These are phyloP conservation scores for Curvularia eragrostidis DNA, from an alignment of 2,329 filamentous ascomycete genomes.

Conservation along the genomic window DNA sequence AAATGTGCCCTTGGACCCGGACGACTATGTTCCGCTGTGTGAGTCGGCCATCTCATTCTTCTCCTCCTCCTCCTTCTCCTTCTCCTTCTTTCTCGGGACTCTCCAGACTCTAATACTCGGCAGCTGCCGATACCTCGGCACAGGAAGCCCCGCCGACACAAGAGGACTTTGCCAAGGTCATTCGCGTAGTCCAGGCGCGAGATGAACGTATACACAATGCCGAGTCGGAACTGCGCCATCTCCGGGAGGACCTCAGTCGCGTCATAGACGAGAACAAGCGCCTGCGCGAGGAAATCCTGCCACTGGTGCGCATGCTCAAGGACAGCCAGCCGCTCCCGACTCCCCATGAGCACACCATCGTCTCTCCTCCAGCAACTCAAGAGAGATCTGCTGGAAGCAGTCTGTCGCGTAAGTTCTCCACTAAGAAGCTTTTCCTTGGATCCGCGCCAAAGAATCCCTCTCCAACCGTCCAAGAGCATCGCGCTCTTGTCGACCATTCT, in stretches of 20 bases:
- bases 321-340: slow-evolving; percentile 79
- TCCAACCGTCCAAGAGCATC: slow-evolving; percentile 57
- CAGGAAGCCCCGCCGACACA: slow-evolving; percentile 87
- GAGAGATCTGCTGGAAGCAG: slow-evolving; percentile 52
- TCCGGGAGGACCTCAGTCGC: slow-evolving; percentile 62
- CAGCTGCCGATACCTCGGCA: slow-evolving; percentile 87
- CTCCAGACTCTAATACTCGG: slow-evolving; percentile 13
- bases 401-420: slow-evolving; percentile 61
- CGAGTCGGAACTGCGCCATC: slow-evolving; percentile 80
- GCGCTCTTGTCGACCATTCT: slow-evolving; percentile 51
- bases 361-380: slow-evolving; percentile 45
- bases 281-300: slow-evolving; percentile 88
- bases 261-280: slow-evolving; percentile 82
- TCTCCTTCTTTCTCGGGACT: neutral
- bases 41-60: slow-evolving; percentile 51
- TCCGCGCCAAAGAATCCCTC: slow-evolving; percentile 59
- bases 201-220: slow-evolving; percentile 87
- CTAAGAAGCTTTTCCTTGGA: slow-evolving; percentile 60
- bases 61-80: too few species aligned
- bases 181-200: slow-evolving; percentile 85
- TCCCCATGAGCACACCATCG: slow-evolving; percentile 48
- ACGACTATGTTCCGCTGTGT: slow-evolving; percentile 94
- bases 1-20: slow-evolving; percentile 86
- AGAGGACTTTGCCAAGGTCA: slow-evolving; percentile 89
- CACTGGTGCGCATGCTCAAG: slow-evolving; percentile 87